Evolutionary conservation across 768 basidiomycete species (phyloP).

Genomic region (Termitomyces sp.): DNA sequence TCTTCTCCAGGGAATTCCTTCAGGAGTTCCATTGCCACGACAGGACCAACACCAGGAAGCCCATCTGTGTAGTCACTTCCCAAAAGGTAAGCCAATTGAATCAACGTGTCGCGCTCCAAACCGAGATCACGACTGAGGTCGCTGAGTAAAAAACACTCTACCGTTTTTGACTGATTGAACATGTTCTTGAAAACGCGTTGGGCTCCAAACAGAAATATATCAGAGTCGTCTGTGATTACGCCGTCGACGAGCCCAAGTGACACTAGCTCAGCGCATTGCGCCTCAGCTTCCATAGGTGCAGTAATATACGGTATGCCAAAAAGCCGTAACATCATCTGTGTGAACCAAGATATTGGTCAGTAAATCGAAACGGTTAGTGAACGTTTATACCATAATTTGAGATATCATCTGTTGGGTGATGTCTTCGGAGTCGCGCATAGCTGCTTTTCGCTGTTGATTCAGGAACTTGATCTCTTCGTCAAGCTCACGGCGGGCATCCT

Average conservation of each 20-base stretch:
- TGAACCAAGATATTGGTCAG: not conserved
- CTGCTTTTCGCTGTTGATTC: constrained; percentile 79
- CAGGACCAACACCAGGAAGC: constrained; percentile 87
- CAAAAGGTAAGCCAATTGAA: constrained; percentile 87
- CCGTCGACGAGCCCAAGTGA: constrained; percentile 87
- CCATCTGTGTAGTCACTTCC: constrained; percentile 98
- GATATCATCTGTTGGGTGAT: constrained; percentile 92
- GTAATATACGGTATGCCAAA: constrained; percentile 99
- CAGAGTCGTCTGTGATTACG: constrained; percentile 98
- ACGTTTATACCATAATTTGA: constrained; percentile 60
- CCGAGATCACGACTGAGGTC: constrained; percentile 88
- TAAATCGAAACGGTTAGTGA: not conserved
- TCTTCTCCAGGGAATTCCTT: constrained; percentile 88
- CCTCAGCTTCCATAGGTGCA: constrained; percentile 99
- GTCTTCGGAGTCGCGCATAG: constrained; percentile 92
- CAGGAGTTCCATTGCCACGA: constrained; percentile 92
- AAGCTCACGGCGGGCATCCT: constrained; percentile 80
- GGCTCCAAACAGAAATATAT: constrained; percentile 97
- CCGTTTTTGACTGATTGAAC: constrained; percentile 99
- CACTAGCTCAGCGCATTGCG: constrained; percentile 93
- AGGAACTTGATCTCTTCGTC: constrained; percentile 84
- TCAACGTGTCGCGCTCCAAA: constrained; percentile 77
- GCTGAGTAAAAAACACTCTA: constrained; percentile 85
- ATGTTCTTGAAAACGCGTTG: constrained; percentile 97
- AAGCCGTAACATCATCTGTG: constrained; percentile 79